Evolutionary conservation across 805 yeast species (phyloP).

Genomic region (Yarrowia sp.): DNA sequence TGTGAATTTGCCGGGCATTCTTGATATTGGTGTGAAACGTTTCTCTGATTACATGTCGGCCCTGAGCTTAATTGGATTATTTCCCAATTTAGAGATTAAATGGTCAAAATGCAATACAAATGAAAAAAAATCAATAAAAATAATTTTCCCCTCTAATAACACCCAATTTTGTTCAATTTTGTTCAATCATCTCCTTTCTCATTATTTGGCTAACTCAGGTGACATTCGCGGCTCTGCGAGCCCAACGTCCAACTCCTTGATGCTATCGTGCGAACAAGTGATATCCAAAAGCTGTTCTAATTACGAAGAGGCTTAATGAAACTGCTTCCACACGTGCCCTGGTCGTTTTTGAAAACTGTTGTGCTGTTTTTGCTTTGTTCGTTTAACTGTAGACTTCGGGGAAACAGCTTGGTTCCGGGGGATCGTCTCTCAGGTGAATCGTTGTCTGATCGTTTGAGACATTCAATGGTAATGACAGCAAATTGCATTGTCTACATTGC

Average conservation of each 20-base stretch:
- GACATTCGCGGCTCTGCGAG: no score
- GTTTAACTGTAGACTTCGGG: not conserved
- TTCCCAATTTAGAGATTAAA: no score
- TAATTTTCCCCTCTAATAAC: no score
- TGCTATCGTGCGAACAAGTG: no score
- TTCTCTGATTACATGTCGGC: not conserved
- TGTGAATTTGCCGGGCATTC: constrained; percentile 19
- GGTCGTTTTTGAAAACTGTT: not conserved
- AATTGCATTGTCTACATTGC: no score
- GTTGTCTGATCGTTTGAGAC: not conserved
- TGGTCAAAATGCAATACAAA: not conserved
- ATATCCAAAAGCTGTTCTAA: no score
- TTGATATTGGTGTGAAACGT: not conserved
- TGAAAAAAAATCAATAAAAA: not conserved
- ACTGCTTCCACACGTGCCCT: not conserved
- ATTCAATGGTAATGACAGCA: no score
- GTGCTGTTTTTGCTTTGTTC: not conserved
- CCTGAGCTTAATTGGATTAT: not conserved
- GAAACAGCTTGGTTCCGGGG: not conserved
- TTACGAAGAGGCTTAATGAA: no score
- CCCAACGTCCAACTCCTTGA: no score
- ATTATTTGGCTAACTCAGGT: no score
- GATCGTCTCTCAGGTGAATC: not conserved
- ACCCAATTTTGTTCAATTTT: no score
- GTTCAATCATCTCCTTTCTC: no score